Percentiles rank a stretch among this genome's conserved stretches.
Evolutionary conservation across 768 basidiomycete species (phyloP).

Genomic region (Leccinum rimulosum): DNA sequence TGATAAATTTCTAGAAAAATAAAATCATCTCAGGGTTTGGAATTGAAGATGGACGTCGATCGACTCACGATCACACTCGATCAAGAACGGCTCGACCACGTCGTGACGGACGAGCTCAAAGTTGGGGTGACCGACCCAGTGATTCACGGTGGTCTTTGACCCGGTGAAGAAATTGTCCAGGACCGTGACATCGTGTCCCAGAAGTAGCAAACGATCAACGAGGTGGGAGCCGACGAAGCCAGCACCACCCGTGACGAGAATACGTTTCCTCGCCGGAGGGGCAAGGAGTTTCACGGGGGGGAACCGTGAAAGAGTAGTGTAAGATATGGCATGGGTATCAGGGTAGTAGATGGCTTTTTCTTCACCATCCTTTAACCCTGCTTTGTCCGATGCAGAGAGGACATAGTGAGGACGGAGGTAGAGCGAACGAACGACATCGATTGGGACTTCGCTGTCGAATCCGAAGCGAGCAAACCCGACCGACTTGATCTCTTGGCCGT

Average conservation of each 20-base stretch:
- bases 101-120: slow-evolving; percentile 98
- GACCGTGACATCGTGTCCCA: slow-evolving; percentile 97
- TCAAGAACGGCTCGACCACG: slow-evolving; percentile 96
- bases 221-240: slow-evolving; percentile 99
- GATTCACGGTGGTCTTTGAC: slow-evolving; percentile 92
- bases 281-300: slow-evolving; percentile 89
- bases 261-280: slow-evolving; percentile 74
- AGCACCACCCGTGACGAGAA: slow-evolving; percentile 95
- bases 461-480: slow-evolving; percentile 88
- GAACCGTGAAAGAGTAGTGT: slow-evolving; percentile 88
- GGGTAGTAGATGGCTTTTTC: slow-evolving; percentile 72
- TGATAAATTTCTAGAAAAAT: slow-evolving; percentile 84
- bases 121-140: slow-evolving; percentile 98
- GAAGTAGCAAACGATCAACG: slow-evolving; percentile 94
- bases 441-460: slow-evolving; percentile 80
- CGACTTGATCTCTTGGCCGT: slow-evolving; percentile 67
- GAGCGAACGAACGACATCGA: slow-evolving; percentile 81
- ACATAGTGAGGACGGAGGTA: slow-evolving; percentile 85
- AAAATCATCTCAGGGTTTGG: not conserved
- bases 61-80: slow-evolving; percentile 91
- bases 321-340: slow-evolving; percentile 78
- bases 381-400: slow-evolving; percentile 38
- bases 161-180: slow-evolving; percentile 99
- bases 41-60: not conserved
- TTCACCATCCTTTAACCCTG: slow-evolving; percentile 38